Base-by-base conservation (phyloP, 768 basidiomycete genomes). In the Lactarius sp. region DNA sequence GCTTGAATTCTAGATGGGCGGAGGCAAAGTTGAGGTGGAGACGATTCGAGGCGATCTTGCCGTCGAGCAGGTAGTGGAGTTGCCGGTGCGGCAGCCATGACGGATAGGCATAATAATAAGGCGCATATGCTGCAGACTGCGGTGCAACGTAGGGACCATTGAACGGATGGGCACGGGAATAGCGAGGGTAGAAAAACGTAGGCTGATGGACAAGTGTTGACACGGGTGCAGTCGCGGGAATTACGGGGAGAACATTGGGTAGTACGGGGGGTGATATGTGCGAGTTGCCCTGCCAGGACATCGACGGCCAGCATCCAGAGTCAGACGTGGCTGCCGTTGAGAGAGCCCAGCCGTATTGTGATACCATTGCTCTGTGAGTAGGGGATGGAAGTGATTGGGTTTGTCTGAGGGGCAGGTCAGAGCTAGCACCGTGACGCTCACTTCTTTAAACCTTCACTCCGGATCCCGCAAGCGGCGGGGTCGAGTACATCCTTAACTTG, bases 41-140 rank as follows among this genome's bases (percentile, higher is more conserved):
- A 12, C 54, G 59, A 0, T 55, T 61, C 12, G 66, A 52, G 56
- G 53, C 2, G 34, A 61, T 54, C 9, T 60, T 62, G 27, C 68
- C 68, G 51, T 68, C 58, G 50, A 68, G 46, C 9, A 68, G 50
- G 46, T 56, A 53, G 46, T 68, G 65, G 1, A 68, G 42, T 49
- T 60, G 57, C 2, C 66, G 66, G 22, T 33, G 66, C 27, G 68
- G 66, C n/a, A 67, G 66, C 10, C 64, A 50, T 9, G 64, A 50
- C 1, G 60, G 44, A 41, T 64, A 66, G 34, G 59, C 56, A 39
- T 37, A 68, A n/a, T 37, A 68, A n/a, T 66, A 61, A 2, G 56
- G 64, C 4, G 52, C 65, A 4, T 60, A 55, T 1, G 50, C 59
- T 1, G 44, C 31, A 10, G 60, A 39, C 8, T 56, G 58, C 20